A percentile compares a stretch with the other conserved stretches of the same genome.
phyloP scores from a whole-genome alignment of 2,329 filamentous ascomycete genomes.

The Calonectria hongkongensis region DNA sequence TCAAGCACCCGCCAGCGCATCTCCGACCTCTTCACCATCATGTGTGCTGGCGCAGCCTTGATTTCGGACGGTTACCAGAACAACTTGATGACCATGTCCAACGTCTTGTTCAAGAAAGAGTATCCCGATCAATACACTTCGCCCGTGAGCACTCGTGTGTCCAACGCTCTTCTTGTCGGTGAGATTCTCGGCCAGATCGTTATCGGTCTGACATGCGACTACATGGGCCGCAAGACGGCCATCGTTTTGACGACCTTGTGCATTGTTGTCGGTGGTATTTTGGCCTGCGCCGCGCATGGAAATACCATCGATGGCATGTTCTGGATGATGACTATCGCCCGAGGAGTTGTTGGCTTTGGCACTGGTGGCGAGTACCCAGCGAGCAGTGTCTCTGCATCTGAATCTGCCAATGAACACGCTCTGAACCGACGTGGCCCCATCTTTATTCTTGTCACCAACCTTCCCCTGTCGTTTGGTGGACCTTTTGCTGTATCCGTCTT shows the following conservation, averaged over 20 bases:
- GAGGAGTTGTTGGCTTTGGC: conserved; percentile 70
- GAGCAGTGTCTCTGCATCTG: conserved; percentile 66
- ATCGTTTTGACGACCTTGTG: conserved; percentile 68
- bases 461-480: conserved; percentile 58
- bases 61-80: conserved; percentile 62
- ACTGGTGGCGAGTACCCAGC: conserved; percentile 68
- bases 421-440: conserved; percentile 62
- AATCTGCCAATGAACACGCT: conserved; percentile 68
- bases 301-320: conserved; percentile 69
- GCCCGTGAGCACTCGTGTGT: conserved; percentile 63
- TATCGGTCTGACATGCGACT: conserved; percentile 67
- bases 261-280: conserved; percentile 67
- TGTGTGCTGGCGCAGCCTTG: conserved; percentile 58
- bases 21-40: conserved; percentile 40
- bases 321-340: conserved; percentile 70
- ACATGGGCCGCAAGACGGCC: conserved; percentile 68
- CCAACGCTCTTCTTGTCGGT: conserved; percentile 64
- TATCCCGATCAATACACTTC: conserved; percentile 61
- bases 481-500: conserved; percentile 65
- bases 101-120: conserved; percentile 57
- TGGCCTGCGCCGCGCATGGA: conserved; percentile 68
- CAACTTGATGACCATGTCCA: conserved; percentile 61
- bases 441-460: conserved; percentile 68
- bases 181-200: conserved; percentile 65
- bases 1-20: conserved; percentile 24